Conservation (phyloP, 495 filamentous ascomycete genomes). For the Aspergillus taichungensis region DNA sequence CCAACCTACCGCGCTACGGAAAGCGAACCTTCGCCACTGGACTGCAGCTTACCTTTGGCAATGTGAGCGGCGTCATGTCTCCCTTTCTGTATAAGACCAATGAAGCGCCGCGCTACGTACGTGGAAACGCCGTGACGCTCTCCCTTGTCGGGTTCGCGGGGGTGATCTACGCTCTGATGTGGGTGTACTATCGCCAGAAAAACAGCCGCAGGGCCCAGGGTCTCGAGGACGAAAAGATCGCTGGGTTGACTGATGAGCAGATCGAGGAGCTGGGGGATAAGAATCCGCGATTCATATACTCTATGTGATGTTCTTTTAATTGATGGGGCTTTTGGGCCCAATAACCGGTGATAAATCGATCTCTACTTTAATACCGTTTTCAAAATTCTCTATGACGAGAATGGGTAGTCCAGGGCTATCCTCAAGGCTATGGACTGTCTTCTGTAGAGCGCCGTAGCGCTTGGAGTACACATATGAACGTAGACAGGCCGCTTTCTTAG, state of each 20-base stretch:
- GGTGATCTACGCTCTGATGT: conserved; percentile 43
- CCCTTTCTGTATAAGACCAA: conserved; percentile 43
- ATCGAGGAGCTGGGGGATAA: conserved; percentile 63
- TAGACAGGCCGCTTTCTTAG: no score
- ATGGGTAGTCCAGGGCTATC: no score
- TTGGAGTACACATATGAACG: no score
- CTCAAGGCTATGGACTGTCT: no score
- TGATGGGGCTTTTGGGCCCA: no score
- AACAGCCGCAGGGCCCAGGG: conserved; percentile 50
- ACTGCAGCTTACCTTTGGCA: conserved; percentile 59
- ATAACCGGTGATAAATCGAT: no score
- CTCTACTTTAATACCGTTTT: no score
- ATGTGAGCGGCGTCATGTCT: conserved; percentile 59
- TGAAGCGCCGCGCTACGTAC: conserved; percentile 33
- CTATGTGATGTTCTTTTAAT: conserved; percentile 25
- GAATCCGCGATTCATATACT: conserved; percentile 53
- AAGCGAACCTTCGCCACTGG: conserved; percentile 64
- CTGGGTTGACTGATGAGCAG: conserved; percentile 52
- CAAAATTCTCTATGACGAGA: no score
- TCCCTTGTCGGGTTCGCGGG: conserved; percentile 31
- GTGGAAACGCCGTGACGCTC: conserved; percentile 41
- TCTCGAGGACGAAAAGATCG: conserved; percentile 42
- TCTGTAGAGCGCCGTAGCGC: no score
- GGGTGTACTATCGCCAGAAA: conserved; percentile 41
- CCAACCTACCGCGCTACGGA: conserved; percentile 55